phyloP scores from a whole-genome alignment of 345 rosid species.

The Lepidium sativum region DNA sequence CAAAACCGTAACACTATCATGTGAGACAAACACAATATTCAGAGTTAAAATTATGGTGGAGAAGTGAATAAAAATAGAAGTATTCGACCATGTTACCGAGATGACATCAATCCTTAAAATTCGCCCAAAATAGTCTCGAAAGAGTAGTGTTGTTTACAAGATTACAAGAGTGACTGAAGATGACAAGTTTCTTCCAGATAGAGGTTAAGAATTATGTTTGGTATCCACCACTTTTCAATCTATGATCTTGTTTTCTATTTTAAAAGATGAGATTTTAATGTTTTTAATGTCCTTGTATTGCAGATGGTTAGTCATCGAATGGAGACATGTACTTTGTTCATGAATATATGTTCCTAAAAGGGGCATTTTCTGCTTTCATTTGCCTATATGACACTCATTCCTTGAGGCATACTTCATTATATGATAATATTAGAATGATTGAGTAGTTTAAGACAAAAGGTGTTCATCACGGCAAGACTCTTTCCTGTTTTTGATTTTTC shows the following conservation, averaged over 20 bases:
- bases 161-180: constrained; percentile 58
- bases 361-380: constrained; percentile 47
- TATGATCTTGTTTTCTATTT: not conserved
- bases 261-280: not conserved
- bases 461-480: constrained; percentile 49
- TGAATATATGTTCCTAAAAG: constrained; percentile 61
- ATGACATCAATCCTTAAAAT: constrained; percentile 49
- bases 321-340: constrained; percentile 67
- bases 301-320: constrained; percentile 39
- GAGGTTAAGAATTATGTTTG: constrained; percentile 83
- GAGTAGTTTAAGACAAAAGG: constrained; percentile 56
- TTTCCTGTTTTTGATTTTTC: constrained; percentile 39
- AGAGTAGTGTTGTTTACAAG: constrained; percentile 71
- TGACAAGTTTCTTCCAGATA: constrained; percentile 43
- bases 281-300: not conserved
- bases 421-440: constrained; percentile 38
- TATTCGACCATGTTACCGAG: too few species aligned
- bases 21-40: too few species aligned
- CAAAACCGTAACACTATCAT: too few species aligned
- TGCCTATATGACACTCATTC: constrained; percentile 64
- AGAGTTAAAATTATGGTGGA: too few species aligned
- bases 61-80: too few species aligned
- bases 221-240: not conserved
- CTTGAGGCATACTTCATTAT: constrained; percentile 28
- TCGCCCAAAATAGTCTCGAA: constrained; percentile 84